A percentile compares a stretch with the other conserved stretches of the same genome.
Conservation (phyloP, 2,329 filamentous ascomycete genomes). For the Zymoseptoria passerinii region DNA sequence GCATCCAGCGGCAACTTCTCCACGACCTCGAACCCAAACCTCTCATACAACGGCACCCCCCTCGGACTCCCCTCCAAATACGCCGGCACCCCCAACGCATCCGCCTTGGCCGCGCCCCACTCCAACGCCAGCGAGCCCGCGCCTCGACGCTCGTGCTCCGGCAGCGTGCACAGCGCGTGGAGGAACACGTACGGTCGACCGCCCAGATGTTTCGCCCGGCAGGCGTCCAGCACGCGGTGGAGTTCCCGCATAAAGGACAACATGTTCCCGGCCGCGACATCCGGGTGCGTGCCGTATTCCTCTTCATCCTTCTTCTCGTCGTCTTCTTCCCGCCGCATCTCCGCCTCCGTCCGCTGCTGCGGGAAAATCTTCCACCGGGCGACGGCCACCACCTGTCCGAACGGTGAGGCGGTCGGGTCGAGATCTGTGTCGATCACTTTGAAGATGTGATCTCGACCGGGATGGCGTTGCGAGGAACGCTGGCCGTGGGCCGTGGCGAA, state of each 20-base stretch:
- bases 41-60: constrained; percentile 34
- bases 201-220: constrained; percentile 20
- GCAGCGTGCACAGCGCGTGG: constrained; percentile 30
- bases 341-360: constrained; percentile 18
- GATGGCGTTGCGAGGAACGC: constrained; percentile 10
- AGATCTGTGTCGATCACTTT: constrained; percentile 26
- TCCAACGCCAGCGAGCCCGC: constrained; percentile 32
- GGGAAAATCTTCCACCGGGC: constrained; percentile 27
- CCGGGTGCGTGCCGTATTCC: constrained; percentile 11
- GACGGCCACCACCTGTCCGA: constrained; percentile 22
- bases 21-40: constrained; percentile 28
- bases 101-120: constrained; percentile 34
- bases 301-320: constrained; percentile 15
- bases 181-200: constrained; percentile 22
- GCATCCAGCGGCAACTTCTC: constrained; percentile 24
- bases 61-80: constrained; percentile 36
- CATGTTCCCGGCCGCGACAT: constrained; percentile 1
- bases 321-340: constrained; percentile 19
- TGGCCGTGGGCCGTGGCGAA: constrained; percentile 5
- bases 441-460: constrained; percentile 13
- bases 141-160: constrained; percentile 34
- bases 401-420: constrained; percentile 12
- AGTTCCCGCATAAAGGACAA: constrained; percentile 2
- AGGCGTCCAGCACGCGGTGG: background rate
- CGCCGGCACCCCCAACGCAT: constrained; percentile 29